Evolutionary conservation across 441 rosid species (phyloP), one percentile per base, ranked within the genome.

Genomic region (Erysimum cheiri): DNA sequence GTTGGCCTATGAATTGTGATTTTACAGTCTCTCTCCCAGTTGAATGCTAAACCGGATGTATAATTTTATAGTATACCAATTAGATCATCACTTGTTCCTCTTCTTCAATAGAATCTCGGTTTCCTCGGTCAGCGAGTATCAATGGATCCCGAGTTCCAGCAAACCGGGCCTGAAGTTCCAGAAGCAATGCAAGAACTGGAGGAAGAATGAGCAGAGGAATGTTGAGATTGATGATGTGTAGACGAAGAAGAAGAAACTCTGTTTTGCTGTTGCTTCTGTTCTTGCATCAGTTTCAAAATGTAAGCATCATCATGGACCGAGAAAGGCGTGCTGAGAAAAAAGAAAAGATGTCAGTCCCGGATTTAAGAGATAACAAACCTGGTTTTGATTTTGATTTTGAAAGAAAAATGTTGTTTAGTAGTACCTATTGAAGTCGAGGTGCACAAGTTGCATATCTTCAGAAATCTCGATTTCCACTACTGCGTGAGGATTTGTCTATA

Each of bases 401-500:
- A 33, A 1, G 11, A 8, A 33, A 47, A 13, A 41, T 50, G 41
- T 10, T 54, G 37, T 65, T 41, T 53, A 10, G 32, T 80, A 85
- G 32, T 80, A 85, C 88, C 83, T 81, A 66, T 84, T 82, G 80
- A 84, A 81, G 74, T 84, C 90, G 40, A 84, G 78, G 71, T 84
- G 87, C 4, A 84, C 86, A 52, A 83, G 78, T 78, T 83, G 84
- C 87, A 71, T 81, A 64, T 80, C 84, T 71, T 87, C 85, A 26
- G 83, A 87, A 29, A 84, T 81, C 78, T 87, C 88, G 55, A 87
- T 79, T 78, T 87, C 91, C 10, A 83, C 85, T 55, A 82, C 79
- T 2, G 88, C 86, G 52, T 83, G 79, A 62, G 88, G 80, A 22
- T 80, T 77, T n/a, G 88, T 84, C 86, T 84, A 49, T 0, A 36